Conservation (phyloP, 345 rosid genomes). For the Heritiera fomes region DNA sequence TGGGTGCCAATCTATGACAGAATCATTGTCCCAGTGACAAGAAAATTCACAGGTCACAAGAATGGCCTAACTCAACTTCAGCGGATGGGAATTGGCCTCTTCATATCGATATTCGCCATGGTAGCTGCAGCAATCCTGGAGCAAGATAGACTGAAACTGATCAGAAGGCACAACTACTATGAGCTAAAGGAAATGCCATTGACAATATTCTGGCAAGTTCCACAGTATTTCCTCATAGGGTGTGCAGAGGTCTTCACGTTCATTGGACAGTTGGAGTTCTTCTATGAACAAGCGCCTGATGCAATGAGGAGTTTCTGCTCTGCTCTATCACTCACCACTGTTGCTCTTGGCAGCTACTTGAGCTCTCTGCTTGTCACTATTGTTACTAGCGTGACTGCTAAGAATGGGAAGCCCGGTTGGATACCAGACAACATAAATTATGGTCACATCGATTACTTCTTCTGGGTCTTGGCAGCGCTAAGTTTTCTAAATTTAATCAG, state of each 20-base stretch:
- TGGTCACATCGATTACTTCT: conserved; percentile 32
- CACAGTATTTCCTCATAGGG: conserved; percentile 53
- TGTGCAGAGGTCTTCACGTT: conserved; percentile 52
- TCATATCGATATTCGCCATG: conserved; percentile 16
- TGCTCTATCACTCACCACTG: conserved; percentile 27
- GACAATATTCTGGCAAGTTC: conserved; percentile 52
- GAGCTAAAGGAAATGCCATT: conserved; percentile 26
- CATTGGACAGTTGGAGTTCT: conserved; percentile 52
- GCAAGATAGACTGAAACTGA: not conserved
- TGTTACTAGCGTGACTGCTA: conserved; percentile 13
- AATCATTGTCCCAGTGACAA: conserved; percentile 9
- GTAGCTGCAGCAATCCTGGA: not conserved
- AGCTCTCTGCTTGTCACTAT: conserved; percentile 31
- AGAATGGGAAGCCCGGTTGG: conserved; percentile 22
- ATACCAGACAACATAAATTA: conserved; percentile 28
- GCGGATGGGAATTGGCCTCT: conserved; percentile 13
- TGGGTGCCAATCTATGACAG: conserved; percentile 18
- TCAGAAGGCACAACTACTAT: conserved; percentile 1
- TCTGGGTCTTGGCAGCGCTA: conserved; percentile 29
- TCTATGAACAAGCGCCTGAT: conserved; percentile 57
- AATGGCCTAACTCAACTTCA: conserved; percentile 19
- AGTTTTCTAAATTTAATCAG: conserved; percentile 23
- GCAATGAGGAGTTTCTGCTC: conserved; percentile 56
- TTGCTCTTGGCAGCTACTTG: conserved; percentile 26
- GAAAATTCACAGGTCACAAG: conserved; percentile 15